A percentile compares a stretch with the other conserved stretches of the same genome.
These are phyloP conservation scores for Cladorrhinum sp. DNA, from an alignment of 2,329 filamentous ascomycete genomes.

Conservation along the genomic window DNA sequence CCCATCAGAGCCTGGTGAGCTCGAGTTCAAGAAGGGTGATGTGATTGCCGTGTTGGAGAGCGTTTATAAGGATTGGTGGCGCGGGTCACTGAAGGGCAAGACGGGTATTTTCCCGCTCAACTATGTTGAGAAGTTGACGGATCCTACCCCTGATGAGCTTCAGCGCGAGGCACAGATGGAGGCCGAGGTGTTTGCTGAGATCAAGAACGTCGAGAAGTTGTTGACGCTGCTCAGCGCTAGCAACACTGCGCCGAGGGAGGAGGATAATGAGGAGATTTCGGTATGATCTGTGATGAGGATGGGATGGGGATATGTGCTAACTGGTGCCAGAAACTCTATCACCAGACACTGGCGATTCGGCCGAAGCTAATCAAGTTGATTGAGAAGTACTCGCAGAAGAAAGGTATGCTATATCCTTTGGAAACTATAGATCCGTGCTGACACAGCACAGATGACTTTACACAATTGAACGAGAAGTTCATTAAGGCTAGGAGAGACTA, in stretches of 20 bases:
- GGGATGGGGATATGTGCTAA: background rate
- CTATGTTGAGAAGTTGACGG: constrained; percentile 95
- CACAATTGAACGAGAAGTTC: constrained; percentile 97
- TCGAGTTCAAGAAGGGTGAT: constrained; percentile 95
- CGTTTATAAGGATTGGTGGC: constrained; percentile 99
- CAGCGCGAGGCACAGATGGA: constrained; percentile 97
- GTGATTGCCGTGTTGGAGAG: constrained; percentile 96
- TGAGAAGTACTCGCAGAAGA: constrained; percentile 98
- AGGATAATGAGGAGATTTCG: constrained; percentile 97
- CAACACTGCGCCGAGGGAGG: constrained; percentile 72
- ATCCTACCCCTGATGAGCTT: constrained; percentile 90
- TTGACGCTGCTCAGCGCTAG: constrained; percentile 88
- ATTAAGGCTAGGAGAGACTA: constrained; percentile 98
- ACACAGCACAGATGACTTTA: constrained; percentile 77
- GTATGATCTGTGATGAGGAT: constrained; percentile 43
- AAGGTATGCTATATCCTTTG: constrained; percentile 55
- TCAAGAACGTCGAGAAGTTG: constrained; percentile 65
- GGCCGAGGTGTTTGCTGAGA: constrained; percentile 62
- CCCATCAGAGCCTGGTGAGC: constrained; percentile 87
- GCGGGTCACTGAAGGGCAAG: constrained; percentile 87
- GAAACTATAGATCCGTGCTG: constrained; percentile 22
- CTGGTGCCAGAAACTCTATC: constrained; percentile 66
- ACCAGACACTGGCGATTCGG: constrained; percentile 88
- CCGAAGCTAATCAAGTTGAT: constrained; percentile 98
- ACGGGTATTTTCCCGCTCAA: constrained; percentile 98